These are phyloP conservation scores for Cylindrodendrum hubeiense DNA, from an alignment of 2,329 filamentous ascomycete genomes.

Conservation along the genomic window DNA sequence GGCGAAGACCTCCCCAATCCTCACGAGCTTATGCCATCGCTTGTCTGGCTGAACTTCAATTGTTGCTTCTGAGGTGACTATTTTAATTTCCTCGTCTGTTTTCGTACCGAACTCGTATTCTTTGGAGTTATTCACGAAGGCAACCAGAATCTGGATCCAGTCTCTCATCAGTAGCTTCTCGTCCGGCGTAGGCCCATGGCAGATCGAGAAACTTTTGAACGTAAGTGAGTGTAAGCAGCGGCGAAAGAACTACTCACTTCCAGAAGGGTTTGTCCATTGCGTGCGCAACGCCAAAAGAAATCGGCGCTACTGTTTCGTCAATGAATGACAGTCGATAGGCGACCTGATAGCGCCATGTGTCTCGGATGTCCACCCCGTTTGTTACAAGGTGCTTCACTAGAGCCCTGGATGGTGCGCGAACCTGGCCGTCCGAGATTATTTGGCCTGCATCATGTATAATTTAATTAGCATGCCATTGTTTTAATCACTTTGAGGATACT, in stretches of 20 bases:
- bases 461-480: background rate
- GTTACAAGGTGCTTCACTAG: constrained; percentile 46
- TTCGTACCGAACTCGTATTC: constrained; percentile 50
- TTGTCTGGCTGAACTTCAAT: constrained; percentile 52
- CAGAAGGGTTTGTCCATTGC: constrained; percentile 58
- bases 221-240: background rate
- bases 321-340: constrained; percentile 58
- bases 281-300: constrained; percentile 50
- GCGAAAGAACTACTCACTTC: constrained; percentile 50
- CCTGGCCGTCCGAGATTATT: constrained; percentile 56
- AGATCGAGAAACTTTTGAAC: constrained; percentile 49
- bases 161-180: constrained; percentile 52
- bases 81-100: constrained; percentile 50
- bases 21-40: constrained; percentile 49
- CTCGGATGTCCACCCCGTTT: constrained; percentile 48
- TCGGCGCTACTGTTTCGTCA: constrained; percentile 52
- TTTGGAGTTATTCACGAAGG: constrained; percentile 51
- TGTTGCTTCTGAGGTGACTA: constrained; percentile 46
- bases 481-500: background rate
- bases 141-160: constrained; percentile 53
- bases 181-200: constrained; percentile 50
- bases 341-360: constrained; percentile 58
- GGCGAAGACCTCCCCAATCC: constrained; percentile 16
- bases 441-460: constrained; percentile 13
- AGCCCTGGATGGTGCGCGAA: constrained; percentile 52